A percentile compares a stretch with the other conserved stretches of the same genome.
Conservation (phyloP, 2,329 filamentous ascomycete species). For the Trichophyton rubrum region DNA sequence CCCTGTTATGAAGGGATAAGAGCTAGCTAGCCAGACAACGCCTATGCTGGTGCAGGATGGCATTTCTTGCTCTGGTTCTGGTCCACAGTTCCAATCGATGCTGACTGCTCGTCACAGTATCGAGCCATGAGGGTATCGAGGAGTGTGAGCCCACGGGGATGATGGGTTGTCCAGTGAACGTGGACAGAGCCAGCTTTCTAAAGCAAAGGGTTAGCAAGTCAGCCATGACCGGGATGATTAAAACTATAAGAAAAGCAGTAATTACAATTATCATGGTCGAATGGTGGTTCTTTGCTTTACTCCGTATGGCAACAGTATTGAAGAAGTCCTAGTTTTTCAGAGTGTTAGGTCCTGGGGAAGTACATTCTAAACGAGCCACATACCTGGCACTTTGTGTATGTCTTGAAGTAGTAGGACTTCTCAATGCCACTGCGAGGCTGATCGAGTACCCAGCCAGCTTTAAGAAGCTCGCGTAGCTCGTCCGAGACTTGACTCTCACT, state of each 20-base stretch:
- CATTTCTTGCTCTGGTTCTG: constrained; percentile 5
- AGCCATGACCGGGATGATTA: background rate
- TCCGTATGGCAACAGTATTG: constrained; percentile 3
- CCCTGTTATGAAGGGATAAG: background rate
- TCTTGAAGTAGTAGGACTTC: constrained; percentile 9
- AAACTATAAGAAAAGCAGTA: background rate
- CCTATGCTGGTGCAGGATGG: background rate
- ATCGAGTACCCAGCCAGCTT: constrained; percentile 1
- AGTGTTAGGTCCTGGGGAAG: background rate
- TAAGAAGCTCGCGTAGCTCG: background rate
- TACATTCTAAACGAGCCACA: background rate
- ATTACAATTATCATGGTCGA: constrained; percentile 28
- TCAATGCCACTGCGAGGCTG: background rate
- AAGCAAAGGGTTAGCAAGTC: background rate
- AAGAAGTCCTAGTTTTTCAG: constrained; percentile 3
- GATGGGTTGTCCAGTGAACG: constrained; percentile 16
- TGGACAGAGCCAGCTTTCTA: constrained; percentile 14
- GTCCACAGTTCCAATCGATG: constrained; percentile 14
- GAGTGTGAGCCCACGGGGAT: constrained; percentile 14
- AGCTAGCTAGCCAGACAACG: background rate
- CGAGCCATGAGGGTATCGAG: constrained; percentile 16
- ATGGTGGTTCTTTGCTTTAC: constrained; percentile 27
- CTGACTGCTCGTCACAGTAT: constrained; percentile 16
- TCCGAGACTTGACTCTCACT: background rate
- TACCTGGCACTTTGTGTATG: constrained; percentile 7